Conservation (phyloP, 805 yeast genomes). For the Ascoidea tarda region DNA sequence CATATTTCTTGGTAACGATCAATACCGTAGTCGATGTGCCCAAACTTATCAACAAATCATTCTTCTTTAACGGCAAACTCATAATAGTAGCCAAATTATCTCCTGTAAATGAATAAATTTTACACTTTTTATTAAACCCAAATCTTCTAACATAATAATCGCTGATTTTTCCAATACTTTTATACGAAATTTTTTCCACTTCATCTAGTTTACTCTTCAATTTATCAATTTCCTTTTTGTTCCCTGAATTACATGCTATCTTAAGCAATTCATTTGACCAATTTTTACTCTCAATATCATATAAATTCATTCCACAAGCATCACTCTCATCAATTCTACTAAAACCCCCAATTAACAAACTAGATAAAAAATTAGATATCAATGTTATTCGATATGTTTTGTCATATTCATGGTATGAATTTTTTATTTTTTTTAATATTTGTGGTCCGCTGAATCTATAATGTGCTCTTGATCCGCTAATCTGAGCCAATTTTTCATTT, state of each 20-base stretch:
- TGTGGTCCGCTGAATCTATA: constrained; percentile 89
- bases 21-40: constrained; percentile 91
- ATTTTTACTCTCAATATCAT: constrained; percentile 44
- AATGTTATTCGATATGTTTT: constrained; percentile 52
- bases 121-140: constrained; percentile 44
- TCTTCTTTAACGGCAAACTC: constrained; percentile 61
- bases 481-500: constrained; percentile 33
- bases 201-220: constrained; percentile 39
- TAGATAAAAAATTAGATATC: constrained; percentile 67
- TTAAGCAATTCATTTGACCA: constrained; percentile 46
- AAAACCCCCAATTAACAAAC: constrained; percentile 51
- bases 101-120: constrained; percentile 70
- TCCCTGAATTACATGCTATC: constrained; percentile 18
- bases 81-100: constrained; percentile 84
- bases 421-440: constrained; percentile 53
- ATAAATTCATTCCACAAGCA: constrained; percentile 88
- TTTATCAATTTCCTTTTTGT: constrained; percentile 12
- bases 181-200: constrained; percentile 33
- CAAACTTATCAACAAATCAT: constrained; percentile 68
- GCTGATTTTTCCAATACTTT: constrained; percentile 38
- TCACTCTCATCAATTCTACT: constrained; percentile 68
- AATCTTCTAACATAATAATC: constrained; percentile 49
- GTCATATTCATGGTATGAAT: constrained; percentile 35
- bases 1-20: constrained; percentile 62
- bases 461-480: constrained; percentile 82